Evolutionary conservation across 2,329 filamentous ascomycete species (phyloP).

Genomic region (Penicillium sp.): DNA sequence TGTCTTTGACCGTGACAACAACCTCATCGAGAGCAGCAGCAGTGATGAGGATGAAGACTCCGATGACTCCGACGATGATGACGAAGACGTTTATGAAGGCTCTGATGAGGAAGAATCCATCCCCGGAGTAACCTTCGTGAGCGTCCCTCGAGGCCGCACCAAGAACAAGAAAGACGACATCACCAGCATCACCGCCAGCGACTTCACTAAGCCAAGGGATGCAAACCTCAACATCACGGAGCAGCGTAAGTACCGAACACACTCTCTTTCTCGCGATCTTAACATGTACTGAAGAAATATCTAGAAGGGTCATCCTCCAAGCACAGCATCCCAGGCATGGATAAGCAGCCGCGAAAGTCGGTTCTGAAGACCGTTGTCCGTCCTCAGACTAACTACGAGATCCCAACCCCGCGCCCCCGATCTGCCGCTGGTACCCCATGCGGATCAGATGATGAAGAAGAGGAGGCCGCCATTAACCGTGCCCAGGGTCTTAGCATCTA

Average conservation of each 20-base stretch:
- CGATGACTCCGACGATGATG: conserved; percentile 64
- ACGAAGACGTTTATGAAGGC: conserved; percentile 41
- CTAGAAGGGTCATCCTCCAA: conserved; percentile 18
- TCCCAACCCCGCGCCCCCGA: conserved; percentile 58
- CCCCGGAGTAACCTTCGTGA: conserved; percentile 37
- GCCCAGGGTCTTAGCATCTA: conserved; percentile 83
- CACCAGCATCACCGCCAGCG: conserved; percentile 33
- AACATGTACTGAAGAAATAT: conserved; percentile 8
- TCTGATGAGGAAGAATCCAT: conserved; percentile 68
- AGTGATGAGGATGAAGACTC: conserved; percentile 59
- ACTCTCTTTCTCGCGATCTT: no score
- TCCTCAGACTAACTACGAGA: conserved; percentile 82
- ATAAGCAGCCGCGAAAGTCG: conserved; percentile 43
- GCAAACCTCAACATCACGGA: conserved; percentile 69
- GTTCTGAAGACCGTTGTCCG: conserved; percentile 63
- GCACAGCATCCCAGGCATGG: conserved; percentile 41
- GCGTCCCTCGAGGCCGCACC: conserved; percentile 15
- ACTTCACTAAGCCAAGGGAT: conserved; percentile 43
- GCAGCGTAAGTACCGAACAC: conserved; percentile 61
- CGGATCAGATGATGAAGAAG: conserved; percentile 84
- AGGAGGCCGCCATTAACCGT: conserved; percentile 79
- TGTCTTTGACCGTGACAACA: conserved; percentile 68
- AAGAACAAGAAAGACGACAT: conserved; percentile 37
- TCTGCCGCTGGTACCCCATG: conserved; percentile 62
- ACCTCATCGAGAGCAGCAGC: conserved; percentile 67